A percentile compares a stretch with the other conserved stretches of the same genome.
These are phyloP conservation scores for Cladosporium cucumerinum DNA, from an alignment of 2,329 filamentous ascomycete species.

Conservation along the genomic window DNA sequence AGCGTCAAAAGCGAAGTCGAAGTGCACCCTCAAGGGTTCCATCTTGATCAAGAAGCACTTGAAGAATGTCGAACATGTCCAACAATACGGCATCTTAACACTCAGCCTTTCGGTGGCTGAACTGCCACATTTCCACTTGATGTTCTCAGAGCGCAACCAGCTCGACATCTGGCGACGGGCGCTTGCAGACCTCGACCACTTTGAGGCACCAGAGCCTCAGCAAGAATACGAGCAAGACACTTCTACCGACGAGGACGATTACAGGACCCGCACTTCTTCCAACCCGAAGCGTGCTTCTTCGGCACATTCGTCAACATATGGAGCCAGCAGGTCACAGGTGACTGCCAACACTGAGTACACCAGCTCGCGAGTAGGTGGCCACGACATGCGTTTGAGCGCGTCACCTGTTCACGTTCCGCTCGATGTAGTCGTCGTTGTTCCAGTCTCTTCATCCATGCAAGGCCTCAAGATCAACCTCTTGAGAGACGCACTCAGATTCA, in stretches of 20 bases:
- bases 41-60: slow-evolving; percentile 98
- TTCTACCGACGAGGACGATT: slow-evolving; percentile 86
- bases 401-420: slow-evolving; percentile 78
- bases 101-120: slow-evolving; percentile 88
- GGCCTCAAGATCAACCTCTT: slow-evolving; percentile 97
- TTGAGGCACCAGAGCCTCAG: slow-evolving; percentile 58
- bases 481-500: slow-evolving; percentile 85
- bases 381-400: slow-evolving; percentile 46
- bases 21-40: slow-evolving; percentile 90
- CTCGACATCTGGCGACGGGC: slow-evolving; percentile 89
- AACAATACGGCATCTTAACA: slow-evolving; percentile 80
- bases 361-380: slow-evolving; percentile 51
- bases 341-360: slow-evolving; percentile 93
- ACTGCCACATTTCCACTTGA: slow-evolving; percentile 88
- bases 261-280: slow-evolving; percentile 47
- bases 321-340: slow-evolving; percentile 74
- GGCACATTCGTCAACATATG: slow-evolving; percentile 74
- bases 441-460: slow-evolving; percentile 97
- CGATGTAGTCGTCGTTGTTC: slow-evolving; percentile 93
- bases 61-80: slow-evolving; percentile 73
- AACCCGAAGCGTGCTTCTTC: slow-evolving; percentile 69
- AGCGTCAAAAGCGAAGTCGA: slow-evolving; percentile 55
- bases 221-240: slow-evolving; percentile 76
- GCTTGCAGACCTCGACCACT: slow-evolving; percentile 73
- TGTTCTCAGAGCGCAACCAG: slow-evolving; percentile 79